A percentile compares a stretch with the other conserved stretches of the same genome.
Evolutionary conservation across 805 yeast species (phyloP).

Genomic region (Isabelozyma rhagii): DNA sequence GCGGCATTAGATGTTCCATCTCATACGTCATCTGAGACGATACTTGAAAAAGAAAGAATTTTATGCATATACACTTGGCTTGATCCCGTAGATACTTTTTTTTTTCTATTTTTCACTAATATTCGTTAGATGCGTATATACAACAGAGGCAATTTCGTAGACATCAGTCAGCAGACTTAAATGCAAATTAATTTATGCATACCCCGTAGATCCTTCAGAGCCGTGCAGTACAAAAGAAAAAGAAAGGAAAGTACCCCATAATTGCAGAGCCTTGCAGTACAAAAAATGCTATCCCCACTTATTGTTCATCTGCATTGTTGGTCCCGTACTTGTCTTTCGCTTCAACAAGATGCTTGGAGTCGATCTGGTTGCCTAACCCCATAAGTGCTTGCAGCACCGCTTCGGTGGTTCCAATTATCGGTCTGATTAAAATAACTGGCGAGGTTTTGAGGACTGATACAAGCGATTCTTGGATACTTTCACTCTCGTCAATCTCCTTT

Average conservation of each 20-base stretch:
- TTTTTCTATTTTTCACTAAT: neutral
- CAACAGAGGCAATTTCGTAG: neutral
- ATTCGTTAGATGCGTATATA: neutral
- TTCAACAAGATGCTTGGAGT: constrained; percentile 57
- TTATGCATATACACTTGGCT: too few species aligned
- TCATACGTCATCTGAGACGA: neutral
- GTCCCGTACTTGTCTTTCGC: constrained; percentile 64
- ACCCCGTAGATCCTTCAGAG: neutral
- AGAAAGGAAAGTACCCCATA: neutral
- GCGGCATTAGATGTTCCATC: neutral
- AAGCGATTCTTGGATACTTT: constrained; percentile 64
- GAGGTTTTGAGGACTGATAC: constrained; percentile 68
- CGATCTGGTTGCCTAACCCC: constrained; percentile 80
- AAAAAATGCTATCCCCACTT: neutral
- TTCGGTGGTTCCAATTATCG: constrained; percentile 90
- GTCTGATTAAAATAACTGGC: constrained; percentile 77
- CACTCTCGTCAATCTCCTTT: constrained; percentile 59
- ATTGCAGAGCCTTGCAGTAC: neutral
- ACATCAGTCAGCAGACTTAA: neutral
- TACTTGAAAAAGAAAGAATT: neutral
- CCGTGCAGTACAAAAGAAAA: neutral
- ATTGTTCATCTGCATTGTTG: neutral
- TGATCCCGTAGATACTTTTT: too few species aligned
- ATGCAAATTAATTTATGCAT: neutral
- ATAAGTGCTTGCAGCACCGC: constrained; percentile 78